Conservation (phyloP, 1,139 yeast genomes). For the Blastobotrys petasosporus region DNA sequence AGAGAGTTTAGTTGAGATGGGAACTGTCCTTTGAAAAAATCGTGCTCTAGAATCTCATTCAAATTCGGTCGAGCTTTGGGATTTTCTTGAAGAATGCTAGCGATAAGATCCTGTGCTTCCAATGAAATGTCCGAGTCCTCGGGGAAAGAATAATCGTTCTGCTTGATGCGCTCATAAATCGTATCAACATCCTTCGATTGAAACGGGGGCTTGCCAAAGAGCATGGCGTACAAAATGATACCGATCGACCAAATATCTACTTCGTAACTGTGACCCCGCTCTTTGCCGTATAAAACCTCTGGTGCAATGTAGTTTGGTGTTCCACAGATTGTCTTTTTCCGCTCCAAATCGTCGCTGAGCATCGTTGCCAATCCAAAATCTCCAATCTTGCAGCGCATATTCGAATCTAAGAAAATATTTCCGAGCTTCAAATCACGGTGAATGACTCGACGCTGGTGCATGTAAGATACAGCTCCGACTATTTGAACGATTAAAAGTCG, state of each 20-base stretch:
- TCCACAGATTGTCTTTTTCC: constrained; percentile 92
- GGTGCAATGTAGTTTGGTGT: constrained; percentile 98
- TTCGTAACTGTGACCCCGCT: constrained; percentile 85
- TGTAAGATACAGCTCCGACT: constrained; percentile 86
- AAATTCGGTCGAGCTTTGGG: constrained; percentile 80
- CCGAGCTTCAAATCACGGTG: constrained; percentile 95
- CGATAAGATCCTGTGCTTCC: constrained; percentile 68
- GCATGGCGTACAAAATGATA: constrained; percentile 85
- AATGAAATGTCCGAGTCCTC: constrained; percentile 59
- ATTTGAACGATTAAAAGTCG: constrained; percentile 87
- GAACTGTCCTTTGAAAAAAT: constrained; percentile 70
- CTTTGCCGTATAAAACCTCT: constrained; percentile 85
- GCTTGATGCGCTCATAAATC: constrained; percentile 85
- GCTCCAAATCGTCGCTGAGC: constrained; percentile 59
- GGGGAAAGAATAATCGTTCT: constrained; percentile 78
- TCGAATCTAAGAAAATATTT: constrained; percentile 84
- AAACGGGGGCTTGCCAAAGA: constrained; percentile 93
- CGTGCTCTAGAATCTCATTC: constrained; percentile 71
- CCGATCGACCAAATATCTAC: constrained; percentile 97
- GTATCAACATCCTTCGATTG: constrained; percentile 93
- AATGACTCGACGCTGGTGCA: constrained; percentile 89
- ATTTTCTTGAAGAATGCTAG: constrained; percentile 65
- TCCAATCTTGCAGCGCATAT: constrained; percentile 90
- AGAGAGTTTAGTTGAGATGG: constrained; percentile 55
- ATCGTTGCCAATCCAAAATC: constrained; percentile 96